These are phyloP conservation scores for Termitomyces sp. DNA, from an alignment of 768 basidiomycete species.

Conservation along the genomic window DNA sequence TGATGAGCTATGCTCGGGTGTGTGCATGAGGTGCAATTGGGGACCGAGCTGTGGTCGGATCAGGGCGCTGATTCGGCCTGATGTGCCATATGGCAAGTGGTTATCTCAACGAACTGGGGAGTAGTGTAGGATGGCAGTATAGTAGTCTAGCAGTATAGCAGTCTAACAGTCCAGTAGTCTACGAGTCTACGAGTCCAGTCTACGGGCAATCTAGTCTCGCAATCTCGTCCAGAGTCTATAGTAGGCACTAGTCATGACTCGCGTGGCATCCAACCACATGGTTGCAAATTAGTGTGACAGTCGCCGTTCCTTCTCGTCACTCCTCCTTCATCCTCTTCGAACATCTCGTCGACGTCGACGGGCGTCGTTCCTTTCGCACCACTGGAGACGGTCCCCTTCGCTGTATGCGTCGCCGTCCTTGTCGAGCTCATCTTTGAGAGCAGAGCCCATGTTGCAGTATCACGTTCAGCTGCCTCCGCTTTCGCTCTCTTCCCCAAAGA, in stretches of 20 bases:
- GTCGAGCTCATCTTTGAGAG: conserved; percentile 35
- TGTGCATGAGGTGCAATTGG: conserved; percentile 19
- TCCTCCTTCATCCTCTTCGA: not conserved
- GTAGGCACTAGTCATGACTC: not conserved
- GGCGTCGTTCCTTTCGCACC: conserved; percentile 21
- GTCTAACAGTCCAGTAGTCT: too few species aligned
- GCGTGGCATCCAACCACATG: conserved; percentile 11
- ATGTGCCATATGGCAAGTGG: conserved; percentile 31
- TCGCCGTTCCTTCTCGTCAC: conserved; percentile 18
- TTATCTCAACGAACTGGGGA: conserved; percentile 37
- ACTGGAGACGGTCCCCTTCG: conserved; percentile 5
- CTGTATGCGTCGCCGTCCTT: conserved; percentile 24
- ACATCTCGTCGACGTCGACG: conserved; percentile 20
- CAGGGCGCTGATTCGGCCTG: conserved; percentile 18
- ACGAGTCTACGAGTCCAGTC: too few species aligned
- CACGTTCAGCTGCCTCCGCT: conserved; percentile 38
- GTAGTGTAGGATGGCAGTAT: too few species aligned
- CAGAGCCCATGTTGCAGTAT: conserved; percentile 60
- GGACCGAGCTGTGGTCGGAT: conserved; percentile 25
- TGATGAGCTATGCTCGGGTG: conserved; percentile 39
- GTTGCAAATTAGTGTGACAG: conserved; percentile 14
- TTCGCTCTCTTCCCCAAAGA: conserved; percentile 32
- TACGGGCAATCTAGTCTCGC: too few species aligned
- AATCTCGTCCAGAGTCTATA: too few species aligned
- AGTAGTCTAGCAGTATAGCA: too few species aligned